Base-by-base conservation (phyloP, 225 moss, liverwort and hornwort genomes). In the Lunularia cruciata region DNA sequence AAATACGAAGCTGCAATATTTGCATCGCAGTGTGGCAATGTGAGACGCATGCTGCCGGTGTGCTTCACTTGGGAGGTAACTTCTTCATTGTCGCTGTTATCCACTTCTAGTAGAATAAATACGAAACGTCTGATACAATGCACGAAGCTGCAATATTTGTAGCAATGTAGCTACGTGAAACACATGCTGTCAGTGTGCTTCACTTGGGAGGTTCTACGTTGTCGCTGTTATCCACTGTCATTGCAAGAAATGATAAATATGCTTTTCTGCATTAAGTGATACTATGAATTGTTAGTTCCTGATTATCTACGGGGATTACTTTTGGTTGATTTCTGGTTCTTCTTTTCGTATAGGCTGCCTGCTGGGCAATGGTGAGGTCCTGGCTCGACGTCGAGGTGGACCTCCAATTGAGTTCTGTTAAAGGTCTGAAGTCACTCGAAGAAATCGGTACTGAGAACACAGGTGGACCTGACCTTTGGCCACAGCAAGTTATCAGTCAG, bases 61-160 rank as follows among this genome's bases (percentile, higher is more conserved):
- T 98, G 93, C 83, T 81, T 78, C 36, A 84, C 89, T 46, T 98
- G 98, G 98, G 93, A 98, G 80, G 84, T 84, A 63, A 43, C 59
- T 47, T n/a, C n/a, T n/a, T n/a, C n/a, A n/a, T n/a, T n/a, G n/a
- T n/a, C n/a, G n/a, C n/a, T n/a, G 33, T 40, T 63, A 4, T 37
- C 4, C 1, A 64, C 43, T 20, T 64, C 12, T 25, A 26, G 33
- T 26, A 31, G 19, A 60, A 6, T 6, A 6, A 8, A 4, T 26
- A 25, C 19, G 3, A 60, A 3, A 72, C 82, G 10, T 89, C 86
- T 66, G 98, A 98, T 81, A 83, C 83, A 33, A 98, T 83, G 81
- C 85, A 89, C 47, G 98, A 98, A 83, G 86, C 98, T 78, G 98
- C 98, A 62, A 87, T 93, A 13, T 98, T 87, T 86, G 93, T 85